Evolutionary conservation across 2,329 filamentous ascomycete genomes (phyloP), one percentile per base, ranked within the genome.

Genomic region (Ceratocystis alfenasii): DNA sequence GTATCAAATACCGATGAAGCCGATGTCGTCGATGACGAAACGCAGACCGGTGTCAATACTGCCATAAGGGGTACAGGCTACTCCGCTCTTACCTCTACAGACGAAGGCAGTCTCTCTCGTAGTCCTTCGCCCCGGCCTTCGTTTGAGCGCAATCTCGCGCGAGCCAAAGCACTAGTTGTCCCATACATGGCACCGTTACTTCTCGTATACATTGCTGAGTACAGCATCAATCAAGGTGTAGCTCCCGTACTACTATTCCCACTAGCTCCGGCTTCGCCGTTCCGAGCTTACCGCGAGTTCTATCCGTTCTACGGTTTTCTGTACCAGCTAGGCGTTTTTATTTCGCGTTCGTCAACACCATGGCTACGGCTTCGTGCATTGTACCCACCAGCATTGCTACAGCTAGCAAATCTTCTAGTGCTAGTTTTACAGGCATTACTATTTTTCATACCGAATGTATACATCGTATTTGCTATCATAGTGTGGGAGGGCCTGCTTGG

Each of bases 401-500:
- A 97, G 74, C 78, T 94, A 1, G 79, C 79, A 67, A 99, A 97
- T 71, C 80, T 97, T 2, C 74, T 79, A 3, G 68, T 95, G 0
- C 80, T 99, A 20, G 86, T 85, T 0, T 73, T 87, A 0, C 93
- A 99, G 70, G 87, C 90, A 0, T 73, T 96, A 69, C 85, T 87
- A 72, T 81, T 87, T 73, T 95, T 94, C 72, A 83, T 97, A 17
- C 92, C 93, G 0, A 89, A 79, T 30, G 88, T 96, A 28, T 96
- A 90, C 73, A 71, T 96, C n/a, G 79, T 97, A 0, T 96, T 96
- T 72, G 68, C 83, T 25, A 78, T 97, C 68, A 80, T 96, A 22
- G 94, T 97, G 72, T 97, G 93, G 93, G 94, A 97, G 74, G 94
- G 94, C 0, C 75, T 97, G 12, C 78, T 99, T 0, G 94, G 94